Conservation (phyloP, 495 filamentous ascomycete species). For the Neurospora terricola region DNA sequence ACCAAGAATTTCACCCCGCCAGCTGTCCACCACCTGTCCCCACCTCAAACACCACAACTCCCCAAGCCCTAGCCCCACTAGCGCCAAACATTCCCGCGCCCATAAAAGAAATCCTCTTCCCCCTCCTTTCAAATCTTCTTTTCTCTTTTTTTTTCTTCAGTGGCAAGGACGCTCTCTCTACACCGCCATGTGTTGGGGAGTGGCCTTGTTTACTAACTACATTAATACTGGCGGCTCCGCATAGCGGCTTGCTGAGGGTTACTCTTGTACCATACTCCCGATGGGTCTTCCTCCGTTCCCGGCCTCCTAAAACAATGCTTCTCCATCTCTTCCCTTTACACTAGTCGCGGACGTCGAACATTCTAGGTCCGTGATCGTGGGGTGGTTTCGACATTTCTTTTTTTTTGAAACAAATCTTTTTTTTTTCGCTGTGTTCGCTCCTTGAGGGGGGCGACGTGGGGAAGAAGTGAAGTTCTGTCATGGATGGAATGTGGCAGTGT, state of each 20-base stretch:
- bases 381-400: constrained; percentile 23
- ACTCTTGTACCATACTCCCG: constrained; percentile 9
- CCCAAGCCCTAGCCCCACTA: neutral
- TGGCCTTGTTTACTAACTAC: constrained; percentile 1
- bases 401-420: neutral
- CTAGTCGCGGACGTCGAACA: constrained; percentile 16
- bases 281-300: constrained; percentile 31
- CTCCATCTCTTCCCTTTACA: constrained; percentile 19
- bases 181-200: constrained; percentile 25
- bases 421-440: neutral
- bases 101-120: neutral
- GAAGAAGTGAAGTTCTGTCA: neutral
- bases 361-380: constrained; percentile 22
- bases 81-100: neutral
- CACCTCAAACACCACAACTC: neutral
- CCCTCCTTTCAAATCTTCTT: neutral
- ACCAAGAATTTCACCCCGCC: neutral
- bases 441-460: neutral
- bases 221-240: constrained; percentile 19
- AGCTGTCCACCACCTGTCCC: neutral
- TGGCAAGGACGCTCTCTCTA: constrained; percentile 6
- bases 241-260: constrained; percentile 30
- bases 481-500: neutral
- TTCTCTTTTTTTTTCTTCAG: constrained; percentile 5
- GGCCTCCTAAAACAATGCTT: constrained; percentile 23